phyloP scores from a whole-genome alignment of 2,329 filamentous ascomycete genomes.

The Daldinia sp. region DNA sequence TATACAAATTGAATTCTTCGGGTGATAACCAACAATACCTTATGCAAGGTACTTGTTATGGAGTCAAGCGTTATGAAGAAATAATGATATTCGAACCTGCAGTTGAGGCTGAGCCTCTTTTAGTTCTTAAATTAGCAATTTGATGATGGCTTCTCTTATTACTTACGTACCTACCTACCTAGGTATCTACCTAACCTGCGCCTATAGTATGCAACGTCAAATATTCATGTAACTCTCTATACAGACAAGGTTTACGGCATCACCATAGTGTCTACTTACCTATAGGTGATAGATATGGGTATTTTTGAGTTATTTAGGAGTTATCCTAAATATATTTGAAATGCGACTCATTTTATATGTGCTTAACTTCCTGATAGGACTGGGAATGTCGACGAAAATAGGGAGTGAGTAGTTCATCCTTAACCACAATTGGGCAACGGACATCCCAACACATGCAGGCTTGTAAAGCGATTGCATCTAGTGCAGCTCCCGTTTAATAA shows the following conservation, averaged over 20 bases:
- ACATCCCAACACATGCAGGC: conserved; percentile 28
- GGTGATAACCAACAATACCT: too few species aligned
- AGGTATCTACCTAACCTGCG: background rate
- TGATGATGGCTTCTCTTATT: background rate
- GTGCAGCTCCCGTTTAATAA: conserved; percentile 25
- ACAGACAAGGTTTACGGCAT: background rate
- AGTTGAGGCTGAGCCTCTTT: background rate
- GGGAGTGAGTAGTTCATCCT: background rate
- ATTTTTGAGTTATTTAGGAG: background rate
- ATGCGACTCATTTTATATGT: background rate
- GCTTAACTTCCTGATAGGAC: background rate
- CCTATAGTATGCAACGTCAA: background rate
- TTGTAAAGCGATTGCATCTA: conserved; percentile 13
- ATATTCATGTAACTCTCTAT: background rate
- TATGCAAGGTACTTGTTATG: too few species aligned
- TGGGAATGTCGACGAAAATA: background rate
- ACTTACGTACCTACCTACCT: too few species aligned
- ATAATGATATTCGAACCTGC: too few species aligned
- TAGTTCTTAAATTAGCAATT: too few species aligned
- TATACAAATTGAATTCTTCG: too few species aligned
- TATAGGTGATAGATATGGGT: background rate
- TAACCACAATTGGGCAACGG: conserved; percentile 8
- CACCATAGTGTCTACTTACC: background rate
- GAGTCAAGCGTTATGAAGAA: too few species aligned
- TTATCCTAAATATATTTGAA: background rate